These are phyloP conservation scores for Clitopilus passeckerianus DNA, from an alignment of 768 basidiomycete genomes.

Conservation along the genomic window DNA sequence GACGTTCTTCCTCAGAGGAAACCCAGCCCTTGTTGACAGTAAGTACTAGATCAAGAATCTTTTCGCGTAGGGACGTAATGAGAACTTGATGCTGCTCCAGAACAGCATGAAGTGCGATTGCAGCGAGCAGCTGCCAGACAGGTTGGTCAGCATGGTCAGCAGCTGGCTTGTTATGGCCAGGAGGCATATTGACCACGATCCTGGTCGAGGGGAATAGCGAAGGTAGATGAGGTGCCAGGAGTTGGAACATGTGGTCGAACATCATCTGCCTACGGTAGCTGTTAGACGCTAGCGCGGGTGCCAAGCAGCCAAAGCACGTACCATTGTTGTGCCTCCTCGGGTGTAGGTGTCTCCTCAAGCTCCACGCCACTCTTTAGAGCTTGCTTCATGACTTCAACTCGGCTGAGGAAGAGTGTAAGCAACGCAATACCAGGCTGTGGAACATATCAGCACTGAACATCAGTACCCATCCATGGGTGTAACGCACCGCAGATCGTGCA, in stretches of 20 bases:
- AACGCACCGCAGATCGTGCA: slow-evolving; percentile 74
- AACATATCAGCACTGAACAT: slow-evolving; percentile 5
- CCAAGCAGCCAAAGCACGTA: slow-evolving; percentile 16
- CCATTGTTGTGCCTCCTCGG: slow-evolving; percentile 80
- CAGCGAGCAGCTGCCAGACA: slow-evolving; percentile 93
- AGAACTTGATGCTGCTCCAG: slow-evolving; percentile 86
- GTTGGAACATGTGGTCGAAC: slow-evolving; percentile 83
- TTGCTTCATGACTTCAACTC: slow-evolving; percentile 91
- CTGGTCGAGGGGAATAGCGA: slow-evolving; percentile 89
- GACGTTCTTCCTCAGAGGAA: slow-evolving; percentile 65
- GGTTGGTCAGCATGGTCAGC: slow-evolving; percentile 78
- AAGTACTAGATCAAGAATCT: slow-evolving; percentile 87
- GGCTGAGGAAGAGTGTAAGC: slow-evolving; percentile 85
- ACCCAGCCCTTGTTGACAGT: slow-evolving; percentile 75
- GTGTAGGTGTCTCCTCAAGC: slow-evolving; percentile 47
- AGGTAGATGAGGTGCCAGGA: slow-evolving; percentile 71
- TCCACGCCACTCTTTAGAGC: slow-evolving; percentile 49
- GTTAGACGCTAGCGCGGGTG: slow-evolving; percentile 1
- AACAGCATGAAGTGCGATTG: slow-evolving; percentile 79
- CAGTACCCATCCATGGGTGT: neutral
- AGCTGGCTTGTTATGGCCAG: slow-evolving; percentile 26
- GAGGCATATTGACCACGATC: slow-evolving; percentile 34
- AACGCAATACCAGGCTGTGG: slow-evolving; percentile 85
- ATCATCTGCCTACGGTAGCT: slow-evolving; percentile 64
- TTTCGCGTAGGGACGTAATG: slow-evolving; percentile 83